Evolutionary conservation across 179 eudicot species (phyloP), one percentile per base, ranked within the genome.

Genomic region (Pouteria campechiana): DNA sequence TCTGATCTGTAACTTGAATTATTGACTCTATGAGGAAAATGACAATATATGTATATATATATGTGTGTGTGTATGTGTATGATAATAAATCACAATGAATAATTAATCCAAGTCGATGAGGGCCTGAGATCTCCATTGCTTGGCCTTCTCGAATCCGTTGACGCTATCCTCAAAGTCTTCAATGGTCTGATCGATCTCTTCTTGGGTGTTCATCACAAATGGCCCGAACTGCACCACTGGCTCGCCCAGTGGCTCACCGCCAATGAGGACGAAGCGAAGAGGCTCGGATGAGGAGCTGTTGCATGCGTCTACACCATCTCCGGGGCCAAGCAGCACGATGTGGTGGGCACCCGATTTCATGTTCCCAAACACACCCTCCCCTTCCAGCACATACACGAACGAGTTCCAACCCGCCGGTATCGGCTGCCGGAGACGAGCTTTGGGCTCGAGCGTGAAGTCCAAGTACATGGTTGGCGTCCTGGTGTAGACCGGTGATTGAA

Each of bases 181-280:
- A 46, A 87, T 65, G 0, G 94, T 75, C 48, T 68, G 81, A 41
- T 87, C 94, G 36, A 87, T 76, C 45, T 87, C 83, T 45, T 79
- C 83, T 58, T 79, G 83, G 7, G 74, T 74, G 61, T 87, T 87
- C 96, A 87, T 83, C 54, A 87, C 96, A 70, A 87, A 87, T 2
- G 96, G 94, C 6, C 94, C 96, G 14, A 34, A 42, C 11, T 87
- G 96, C 36, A 61, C 83, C 28, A 87, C 54, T 0, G 96, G 86
- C 35, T 87, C 94, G 13, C 72, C 81, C 53, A 87, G 50, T 0
- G 94, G 96, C 35, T 87, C 71, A 12, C 96, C 94, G 9, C 85
- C 94, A 0, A 83, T 69, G 25, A 87, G 31, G 21, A 87, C 27
- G 30, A 87, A 87, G 49, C 83, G 60, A 0, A 83, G 50, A 1